A percentile compares a stretch with the other conserved stretches of the same genome.
These are phyloP conservation scores for Clohesyomyces aquaticus DNA, from an alignment of 495 filamentous ascomycete species.

Conservation along the genomic window DNA sequence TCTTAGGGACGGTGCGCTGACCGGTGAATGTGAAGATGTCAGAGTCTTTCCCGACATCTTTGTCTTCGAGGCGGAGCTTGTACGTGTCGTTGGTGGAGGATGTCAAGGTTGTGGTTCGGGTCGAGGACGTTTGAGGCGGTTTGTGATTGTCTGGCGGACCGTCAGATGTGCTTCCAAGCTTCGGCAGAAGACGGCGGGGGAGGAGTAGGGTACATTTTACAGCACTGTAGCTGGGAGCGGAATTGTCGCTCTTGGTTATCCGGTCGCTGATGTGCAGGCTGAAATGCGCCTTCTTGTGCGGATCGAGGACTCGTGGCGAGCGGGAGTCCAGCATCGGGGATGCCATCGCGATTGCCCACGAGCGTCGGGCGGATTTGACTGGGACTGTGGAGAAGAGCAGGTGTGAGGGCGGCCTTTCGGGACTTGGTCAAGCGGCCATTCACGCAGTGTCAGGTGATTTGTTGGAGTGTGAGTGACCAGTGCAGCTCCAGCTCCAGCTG, in stretches of 20 bases:
- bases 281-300: slow-evolving; percentile 39
- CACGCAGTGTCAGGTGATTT: not conserved
- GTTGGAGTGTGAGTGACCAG: not conserved
- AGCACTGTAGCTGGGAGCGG: slow-evolving; percentile 7
- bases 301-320: slow-evolving; percentile 20
- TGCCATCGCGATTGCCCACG: slow-evolving; percentile 25
- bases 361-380: not conserved
- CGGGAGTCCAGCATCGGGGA: slow-evolving; percentile 35
- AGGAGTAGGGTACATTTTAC: slow-evolving; percentile 31
- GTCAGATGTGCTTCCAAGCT: not conserved
- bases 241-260: slow-evolving; percentile 14
- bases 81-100: slow-evolving; percentile 51
- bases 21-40: slow-evolving; percentile 58
- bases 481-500: not conserved
- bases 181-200: not conserved
- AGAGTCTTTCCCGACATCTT: slow-evolving; percentile 48
- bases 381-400: not conserved
- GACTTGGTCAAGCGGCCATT: not conserved
- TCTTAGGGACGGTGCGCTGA: slow-evolving; percentile 49
- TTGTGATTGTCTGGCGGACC: slow-evolving; percentile 58
- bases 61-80: slow-evolving; percentile 56
- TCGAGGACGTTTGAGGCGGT: slow-evolving; percentile 51
- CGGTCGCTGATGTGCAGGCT: slow-evolving; percentile 36
- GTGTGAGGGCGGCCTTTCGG: not conserved
- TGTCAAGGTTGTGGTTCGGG: slow-evolving; percentile 34